Evolutionary conservation across 2,329 filamentous ascomycete genomes (phyloP), one percentile per base, ranked within the genome.

Genomic region (Chrysoporthe cubensis): DNA sequence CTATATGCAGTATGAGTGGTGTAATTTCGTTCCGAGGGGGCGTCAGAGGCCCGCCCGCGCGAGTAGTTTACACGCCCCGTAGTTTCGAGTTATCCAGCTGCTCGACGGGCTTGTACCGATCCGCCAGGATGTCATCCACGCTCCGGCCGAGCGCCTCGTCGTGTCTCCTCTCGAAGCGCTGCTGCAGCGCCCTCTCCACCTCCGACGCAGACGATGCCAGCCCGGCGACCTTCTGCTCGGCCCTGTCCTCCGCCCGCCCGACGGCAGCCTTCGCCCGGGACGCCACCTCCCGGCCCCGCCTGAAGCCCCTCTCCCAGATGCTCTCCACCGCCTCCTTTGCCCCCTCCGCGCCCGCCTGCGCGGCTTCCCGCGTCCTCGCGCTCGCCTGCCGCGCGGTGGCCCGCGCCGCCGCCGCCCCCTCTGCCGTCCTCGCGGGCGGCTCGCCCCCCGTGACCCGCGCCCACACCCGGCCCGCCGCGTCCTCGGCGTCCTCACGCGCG

Each of bases 401-500:
- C 54, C 60, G 71, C 52, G 74, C 73, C 26, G 72, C 69, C 13
- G 69, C 68, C 42, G 71, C 73, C 56, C 67, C 71, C 16, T 71
- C 73, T 9, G 76, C 80, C 46, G 81, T 78, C 66, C 78, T 78
- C 26, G 78, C 76, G 0, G 75, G 70, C 64, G 11, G 71, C 70
- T 67, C 70, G 37, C 79, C 80, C 59, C 80, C 76, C n/a, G 32
- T 69, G 1, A 77, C 76, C 59, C 74, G 78, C 44, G 72, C 75
- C 84, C 79, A 87, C 18, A 88, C 70, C n/a, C 80, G 76, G 11
- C 79, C 79, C 48, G 82, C 77, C 43, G 78, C 76, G 16, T 80
- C 80, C 76, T 90, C 88, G 71, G 88, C 79, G 2, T 80, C 82
- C 71, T 90, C 86, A 65, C 88, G 84, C 65, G 89, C 83, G 64